Evolutionary conservation across 768 basidiomycete genomes (phyloP), one percentile per base, ranked within the genome.

Genomic region (Pleurotus citrinopileatus): DNA sequence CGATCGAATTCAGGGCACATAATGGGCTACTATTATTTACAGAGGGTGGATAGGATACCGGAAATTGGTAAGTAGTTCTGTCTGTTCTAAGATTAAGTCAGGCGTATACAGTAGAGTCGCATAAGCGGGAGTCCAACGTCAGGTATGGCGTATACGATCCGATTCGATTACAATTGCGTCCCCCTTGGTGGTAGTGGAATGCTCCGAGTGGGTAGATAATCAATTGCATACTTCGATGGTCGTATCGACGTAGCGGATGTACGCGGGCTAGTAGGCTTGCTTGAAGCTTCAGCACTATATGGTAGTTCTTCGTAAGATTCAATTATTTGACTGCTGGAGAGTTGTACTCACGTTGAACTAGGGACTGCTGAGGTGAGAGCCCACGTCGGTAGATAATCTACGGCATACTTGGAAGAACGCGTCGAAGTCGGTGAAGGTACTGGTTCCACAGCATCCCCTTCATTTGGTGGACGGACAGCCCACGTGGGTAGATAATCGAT

Each of bases 401-500:
- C 32, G 9, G 32, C n/a, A n/a, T 10, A n/a, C n/a, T n/a, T n/a
- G n/a, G n/a, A n/a, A n/a, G n/a, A n/a, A n/a, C n/a, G 32, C n/a
- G 32, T 34, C n/a, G 32, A n/a, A 10, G 9, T 34, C 10, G 32
- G 32, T 3, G 32, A 34, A 34, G 32, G n/a, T 10, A 34, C 32
- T 3, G 9, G 10, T 10, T 34, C 32, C 32, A 34, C n/a, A n/a
- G 9, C 32, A n/a, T 34, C 3, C 10, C 9, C 32, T 3, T 9
- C 32, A 34, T 34, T 34, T 13, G 46, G 46, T 12, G 46, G 23
- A 28, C 23, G 46, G 17, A 48, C 46, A 29, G 46, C 46, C 46
- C 46, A 48, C n/a, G 46, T 48, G n/a, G 46, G 46, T 12, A 48
- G 13, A 17, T 48, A 32, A 27, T 48, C 46, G n/a, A 48, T 19